A percentile compares a stretch with the other conserved stretches of the same genome.
phyloP scores from a whole-genome alignment of 2,329 filamentous ascomycete genomes.

The Nigrospora sphaerica region DNA sequence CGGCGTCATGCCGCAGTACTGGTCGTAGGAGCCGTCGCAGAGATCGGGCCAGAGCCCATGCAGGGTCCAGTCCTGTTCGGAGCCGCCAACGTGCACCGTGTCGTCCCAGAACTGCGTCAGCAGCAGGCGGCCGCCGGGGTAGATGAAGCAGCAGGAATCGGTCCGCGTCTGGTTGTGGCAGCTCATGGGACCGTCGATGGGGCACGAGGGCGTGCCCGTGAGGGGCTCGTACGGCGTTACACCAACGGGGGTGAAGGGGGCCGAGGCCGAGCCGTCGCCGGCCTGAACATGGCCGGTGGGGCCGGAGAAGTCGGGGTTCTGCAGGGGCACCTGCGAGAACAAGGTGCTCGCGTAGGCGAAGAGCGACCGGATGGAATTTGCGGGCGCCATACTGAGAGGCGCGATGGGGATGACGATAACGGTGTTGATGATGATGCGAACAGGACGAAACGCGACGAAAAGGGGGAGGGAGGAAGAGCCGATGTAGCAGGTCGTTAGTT shows the following conservation, averaged over 20 bases:
- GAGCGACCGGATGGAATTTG: conserved; percentile 21
- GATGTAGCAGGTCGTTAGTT: no score
- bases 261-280: not conserved
- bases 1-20: conserved; percentile 34
- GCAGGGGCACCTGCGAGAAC: conserved; percentile 23
- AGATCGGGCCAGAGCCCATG: conserved; percentile 39
- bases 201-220: conserved; percentile 28
- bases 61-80: conserved; percentile 35
- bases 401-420: not conserved
- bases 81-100: conserved; percentile 28
- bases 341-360: conserved; percentile 25
- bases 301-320: conserved; percentile 2
- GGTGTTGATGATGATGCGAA: not conserved
- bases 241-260: not conserved
- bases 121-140: conserved; percentile 32
- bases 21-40: conserved; percentile 35
- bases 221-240: conserved; percentile 27
- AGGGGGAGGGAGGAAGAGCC: no score
- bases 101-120: conserved; percentile 38
- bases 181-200: conserved; percentile 31
- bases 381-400: conserved; percentile 13
- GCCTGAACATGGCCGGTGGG: conserved; percentile 1
- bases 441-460: no score
- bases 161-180: conserved; percentile 29
- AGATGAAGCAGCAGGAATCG: conserved; percentile 34